Evolutionary conservation across 176 grass and related monocot species (phyloP).

Genomic region (Eremochloa ophiuroides): DNA sequence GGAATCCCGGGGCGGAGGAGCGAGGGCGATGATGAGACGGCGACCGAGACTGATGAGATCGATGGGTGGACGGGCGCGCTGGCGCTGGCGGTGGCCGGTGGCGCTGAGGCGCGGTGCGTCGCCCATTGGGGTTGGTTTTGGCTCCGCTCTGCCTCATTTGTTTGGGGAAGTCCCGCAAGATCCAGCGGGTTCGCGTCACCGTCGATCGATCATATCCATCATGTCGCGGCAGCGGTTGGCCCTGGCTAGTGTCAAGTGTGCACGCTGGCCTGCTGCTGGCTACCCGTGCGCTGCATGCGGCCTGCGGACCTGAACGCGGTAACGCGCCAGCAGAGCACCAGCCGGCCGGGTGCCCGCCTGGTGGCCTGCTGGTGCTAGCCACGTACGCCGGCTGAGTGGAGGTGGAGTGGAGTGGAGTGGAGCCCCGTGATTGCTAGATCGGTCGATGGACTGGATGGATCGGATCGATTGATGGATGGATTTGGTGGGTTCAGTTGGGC

Average conservation of each 20-base stretch:
- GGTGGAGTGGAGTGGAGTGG: not conserved
- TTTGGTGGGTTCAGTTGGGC: not conserved
- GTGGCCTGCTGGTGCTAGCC: not conserved
- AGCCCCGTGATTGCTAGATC: not conserved
- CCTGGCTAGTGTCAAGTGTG: not conserved
- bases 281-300: not conserved
- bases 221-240: conserved; percentile 6
- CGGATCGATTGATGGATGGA: not conserved
- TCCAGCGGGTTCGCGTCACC: conserved; percentile 1
- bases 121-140: conserved; percentile 14
- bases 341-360: no score
- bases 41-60: no score
- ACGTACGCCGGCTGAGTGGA: not conserved
- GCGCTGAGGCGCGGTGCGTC: not conserved
- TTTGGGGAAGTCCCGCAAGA: conserved; percentile 22
- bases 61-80: not conserved
- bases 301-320: not conserved
- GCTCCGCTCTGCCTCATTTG: not conserved
- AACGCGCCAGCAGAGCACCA: not conserved
- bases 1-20: conserved; percentile 22
- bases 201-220: conserved; percentile 9
- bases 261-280: not conserved
- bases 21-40: not conserved
- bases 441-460: not conserved
- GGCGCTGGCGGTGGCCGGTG: not conserved